These are phyloP conservation scores for Syzygium malaccense DNA, from an alignment of 441 rosid species.

Conservation along the genomic window DNA sequence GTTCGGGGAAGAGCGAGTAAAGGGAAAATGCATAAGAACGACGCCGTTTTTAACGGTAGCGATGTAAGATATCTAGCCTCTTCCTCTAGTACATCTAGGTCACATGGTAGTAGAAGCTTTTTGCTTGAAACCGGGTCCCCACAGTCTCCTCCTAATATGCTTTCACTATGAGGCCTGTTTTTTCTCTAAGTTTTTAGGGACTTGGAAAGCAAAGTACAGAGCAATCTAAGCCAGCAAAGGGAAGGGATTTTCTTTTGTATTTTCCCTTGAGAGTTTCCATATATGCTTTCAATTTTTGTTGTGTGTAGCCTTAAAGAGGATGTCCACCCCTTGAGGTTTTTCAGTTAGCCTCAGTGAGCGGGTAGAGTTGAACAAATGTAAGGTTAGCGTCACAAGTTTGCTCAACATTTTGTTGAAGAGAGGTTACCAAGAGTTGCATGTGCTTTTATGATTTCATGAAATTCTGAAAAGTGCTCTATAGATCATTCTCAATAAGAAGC, in stretches of 20 bases:
- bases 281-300: background rate
- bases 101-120: conserved; percentile 84
- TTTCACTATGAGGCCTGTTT: conserved; percentile 32
- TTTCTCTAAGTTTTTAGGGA: background rate
- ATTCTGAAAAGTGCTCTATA: background rate
- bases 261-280: background rate
- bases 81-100: conserved; percentile 90
- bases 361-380: background rate
- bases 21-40: conserved; percentile 47
- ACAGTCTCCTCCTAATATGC: conserved; percentile 63
- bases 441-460: background rate
- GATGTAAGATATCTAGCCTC: conserved; percentile 76
- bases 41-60: conserved; percentile 40
- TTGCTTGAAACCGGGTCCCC: conserved; percentile 84
- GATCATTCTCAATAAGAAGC: background rate
- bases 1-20: conserved; percentile 58
- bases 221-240: background rate
- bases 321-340: background rate
- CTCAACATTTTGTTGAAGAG: background rate
- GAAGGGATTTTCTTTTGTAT: background rate
- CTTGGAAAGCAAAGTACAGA: background rate
- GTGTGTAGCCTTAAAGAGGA: background rate
- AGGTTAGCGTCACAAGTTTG: background rate
- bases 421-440: background rate
- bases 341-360: background rate